Evolutionary conservation across 257 asterid genomes (phyloP).

Genomic region (Pogostemon cablin): DNA sequence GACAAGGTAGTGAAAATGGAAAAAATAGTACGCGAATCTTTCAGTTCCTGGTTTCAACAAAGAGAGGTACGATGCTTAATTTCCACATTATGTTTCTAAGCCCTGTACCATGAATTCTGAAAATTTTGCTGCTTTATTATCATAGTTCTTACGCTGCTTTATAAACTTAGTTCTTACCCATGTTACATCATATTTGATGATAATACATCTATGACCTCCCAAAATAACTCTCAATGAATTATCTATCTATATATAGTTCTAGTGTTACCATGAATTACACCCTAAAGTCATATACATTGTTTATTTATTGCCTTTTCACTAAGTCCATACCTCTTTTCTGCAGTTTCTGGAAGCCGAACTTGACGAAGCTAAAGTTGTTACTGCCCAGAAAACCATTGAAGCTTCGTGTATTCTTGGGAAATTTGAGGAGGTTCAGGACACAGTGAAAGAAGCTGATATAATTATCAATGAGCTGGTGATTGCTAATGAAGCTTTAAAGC

Average conservation of each 20-base stretch:
- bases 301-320: conserved; percentile 6
- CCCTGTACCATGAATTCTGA: neutral
- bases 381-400: conserved; percentile 84
- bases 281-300: neutral
- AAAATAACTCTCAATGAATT: neutral
- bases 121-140: neutral
- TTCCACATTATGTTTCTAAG: conserved; percentile 1
- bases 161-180: too few species aligned
- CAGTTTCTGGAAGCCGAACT: conserved; percentile 86
- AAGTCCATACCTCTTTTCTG: conserved; percentile 9
- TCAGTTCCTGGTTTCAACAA: conserved; percentile 61
- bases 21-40: conserved; percentile 48
- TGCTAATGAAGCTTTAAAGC: conserved; percentile 82
- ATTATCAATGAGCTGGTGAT: conserved; percentile 88
- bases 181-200: neutral
- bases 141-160: too few species aligned
- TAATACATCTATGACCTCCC: neutral
- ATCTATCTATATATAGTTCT: neutral
- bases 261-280: conserved; percentile 4
- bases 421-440: conserved; percentile 90
- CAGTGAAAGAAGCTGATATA: conserved; percentile 86
- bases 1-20: conserved; percentile 59
- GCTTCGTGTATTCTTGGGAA: conserved; percentile 80
- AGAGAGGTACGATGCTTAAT: conserved; percentile 57
- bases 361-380: conserved; percentile 70